Conservation (phyloP, 2,329 filamentous ascomycete genomes). For the Chalaropsis thielavioides region DNA sequence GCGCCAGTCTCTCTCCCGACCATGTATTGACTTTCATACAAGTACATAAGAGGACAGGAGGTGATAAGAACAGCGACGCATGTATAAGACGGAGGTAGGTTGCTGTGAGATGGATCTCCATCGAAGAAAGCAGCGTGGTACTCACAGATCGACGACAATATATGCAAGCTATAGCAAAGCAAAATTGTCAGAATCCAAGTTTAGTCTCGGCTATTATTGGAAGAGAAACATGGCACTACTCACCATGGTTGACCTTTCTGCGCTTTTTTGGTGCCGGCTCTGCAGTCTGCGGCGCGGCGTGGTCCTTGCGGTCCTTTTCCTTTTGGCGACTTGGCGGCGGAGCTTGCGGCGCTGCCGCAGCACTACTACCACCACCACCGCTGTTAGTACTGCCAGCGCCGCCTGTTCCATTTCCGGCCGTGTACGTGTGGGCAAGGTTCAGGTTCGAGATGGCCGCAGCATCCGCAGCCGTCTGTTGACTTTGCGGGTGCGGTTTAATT, state of each 20-base stretch:
- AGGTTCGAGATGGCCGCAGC: neutral
- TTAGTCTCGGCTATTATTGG: neutral
- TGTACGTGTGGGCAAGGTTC: neutral
- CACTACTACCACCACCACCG: neutral
- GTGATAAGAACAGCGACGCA: neutral
- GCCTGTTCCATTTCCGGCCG: neutral
- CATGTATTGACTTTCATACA: neutral
- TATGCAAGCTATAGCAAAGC: constrained; percentile 55
- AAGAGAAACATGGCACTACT: constrained; percentile 23
- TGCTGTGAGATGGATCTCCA: neutral
- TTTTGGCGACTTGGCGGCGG: neutral
- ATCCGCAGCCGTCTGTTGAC: neutral
- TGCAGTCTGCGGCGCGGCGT: constrained; percentile 1
- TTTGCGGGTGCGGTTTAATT: neutral
- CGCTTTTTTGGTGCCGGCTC: constrained; percentile 51
- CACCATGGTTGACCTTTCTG: constrained; percentile 83
- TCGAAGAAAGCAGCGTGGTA: constrained; percentile 21
- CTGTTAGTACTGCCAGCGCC: neutral
- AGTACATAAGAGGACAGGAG: neutral
- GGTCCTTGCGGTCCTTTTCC: constrained; percentile 7
- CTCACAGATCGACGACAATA: constrained; percentile 85
- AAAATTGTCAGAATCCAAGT: constrained; percentile 20
- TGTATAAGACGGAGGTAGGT: neutral
- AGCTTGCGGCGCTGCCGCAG: neutral
- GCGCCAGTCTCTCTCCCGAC: neutral